Base-by-base conservation (phyloP, 331 rosid species). In the Phaseolus coccineus region DNA sequence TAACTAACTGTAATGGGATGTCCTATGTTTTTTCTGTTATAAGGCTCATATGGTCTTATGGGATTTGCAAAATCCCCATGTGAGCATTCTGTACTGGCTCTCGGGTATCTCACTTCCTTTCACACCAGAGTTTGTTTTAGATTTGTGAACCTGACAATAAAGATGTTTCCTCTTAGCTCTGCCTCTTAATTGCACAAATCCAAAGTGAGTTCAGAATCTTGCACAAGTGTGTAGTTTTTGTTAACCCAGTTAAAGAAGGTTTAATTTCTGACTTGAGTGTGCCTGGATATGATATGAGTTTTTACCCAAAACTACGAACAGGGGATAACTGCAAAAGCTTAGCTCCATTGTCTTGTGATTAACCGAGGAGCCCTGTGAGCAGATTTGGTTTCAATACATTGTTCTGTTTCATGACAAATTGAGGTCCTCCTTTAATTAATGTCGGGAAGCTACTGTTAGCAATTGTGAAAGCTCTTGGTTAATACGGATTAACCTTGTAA, bases 361-460 rank as follows among this genome's bases (percentile, higher is more conserved):
- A 12, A 47, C n/a, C 5, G 1, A 51, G 14, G 22, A 75, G 33
- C n/a, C 44, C 56, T 74, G 6, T 40, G 42, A 62, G 8, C 51
- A 46, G n/a, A 48, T 64, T 22, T 16, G 63, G 31, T 67, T 53
- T 40, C 24, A 0, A 50, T 27, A 77, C 27, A 22, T 40, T 57
- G 62, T 51, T 71, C 57, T 80, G 73, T 62, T 80, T 78, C 76
- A 44, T 28, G 27, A 69, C 71, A 78, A 58, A 22, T 68, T 46
- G 63, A 69, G 27, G 51, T 31, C 31, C 50, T 6, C 59, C 39
- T 52, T 16, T 44, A 22, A 22, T 13, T 4, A 12, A 8, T 24
- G 39, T 30, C n/a, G 31, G 40, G 73, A 71, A 59, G 78, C 65
- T 79, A 35, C 33, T 24, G 22, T 57, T 69, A 19, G 47, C 24